These are phyloP conservation scores for Diaporthe caulivora DNA, from an alignment of 2,329 filamentous ascomycete species.

Conservation along the genomic window DNA sequence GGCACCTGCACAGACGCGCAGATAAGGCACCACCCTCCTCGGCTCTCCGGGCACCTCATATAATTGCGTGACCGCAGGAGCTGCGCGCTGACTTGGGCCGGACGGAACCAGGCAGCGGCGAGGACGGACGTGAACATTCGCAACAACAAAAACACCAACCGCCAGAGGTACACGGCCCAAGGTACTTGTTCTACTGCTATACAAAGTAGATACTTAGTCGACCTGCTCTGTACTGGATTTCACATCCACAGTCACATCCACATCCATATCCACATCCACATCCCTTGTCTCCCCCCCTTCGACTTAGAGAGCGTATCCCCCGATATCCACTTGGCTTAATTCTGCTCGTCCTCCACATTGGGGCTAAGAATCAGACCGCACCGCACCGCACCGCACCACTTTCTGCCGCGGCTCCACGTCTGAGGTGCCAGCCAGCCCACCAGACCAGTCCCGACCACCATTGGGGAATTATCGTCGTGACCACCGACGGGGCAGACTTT, in stretches of 20 bases:
- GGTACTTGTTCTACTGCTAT: not conserved
- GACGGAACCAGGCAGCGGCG: not conserved
- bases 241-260: not conserved
- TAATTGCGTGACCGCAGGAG: slow-evolving; percentile 9
- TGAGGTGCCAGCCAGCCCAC: slow-evolving; percentile 33
- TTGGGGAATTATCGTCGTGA: slow-evolving; percentile 32
- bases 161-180: not conserved
- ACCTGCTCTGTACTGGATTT: not conserved
- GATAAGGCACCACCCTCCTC: slow-evolving; percentile 2
- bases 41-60: not conserved
- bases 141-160: not conserved
- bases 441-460: slow-evolving; percentile 27
- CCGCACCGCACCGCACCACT: slow-evolving; percentile 29
- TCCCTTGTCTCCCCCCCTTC: not conserved
- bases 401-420: slow-evolving; percentile 39
- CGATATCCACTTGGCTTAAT: slow-evolving; percentile 34
- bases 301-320: slow-evolving; percentile 20
- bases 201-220: not conserved
- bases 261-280: not conserved
- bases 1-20: not conserved
- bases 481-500: slow-evolving; percentile 29
- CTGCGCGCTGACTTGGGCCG: not conserved
- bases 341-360: slow-evolving; percentile 38
- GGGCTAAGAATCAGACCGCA: slow-evolving; percentile 33
- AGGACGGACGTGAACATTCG: not conserved